Evolutionary conservation across 768 basidiomycete species (phyloP).

Genomic region (Collybiopsis luxurians): DNA sequence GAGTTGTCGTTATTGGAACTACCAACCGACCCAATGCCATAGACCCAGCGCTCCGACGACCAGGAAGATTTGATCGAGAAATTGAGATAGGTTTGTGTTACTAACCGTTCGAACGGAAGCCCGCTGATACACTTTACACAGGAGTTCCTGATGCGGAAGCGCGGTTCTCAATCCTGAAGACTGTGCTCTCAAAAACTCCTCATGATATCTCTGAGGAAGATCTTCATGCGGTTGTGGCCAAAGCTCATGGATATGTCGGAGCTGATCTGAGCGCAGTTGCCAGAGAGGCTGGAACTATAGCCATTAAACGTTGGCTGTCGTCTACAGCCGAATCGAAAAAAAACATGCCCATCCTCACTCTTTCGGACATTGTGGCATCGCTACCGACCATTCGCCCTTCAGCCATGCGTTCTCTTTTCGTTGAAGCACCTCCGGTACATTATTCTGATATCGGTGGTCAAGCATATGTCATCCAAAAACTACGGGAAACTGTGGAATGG

Average conservation of each 20-base stretch:
- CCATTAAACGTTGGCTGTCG: slow-evolving; percentile 51
- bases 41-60: slow-evolving; percentile 86
- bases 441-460: slow-evolving; percentile 94
- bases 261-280: slow-evolving; percentile 92
- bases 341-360: slow-evolving; percentile 42
- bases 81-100: slow-evolving; percentile 18
- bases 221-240: slow-evolving; percentile 64
- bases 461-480: slow-evolving; percentile 71
- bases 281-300: slow-evolving; percentile 75
- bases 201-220: slow-evolving; percentile 61
- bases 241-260: slow-evolving; percentile 95
- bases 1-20: slow-evolving; percentile 94
- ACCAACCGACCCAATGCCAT: slow-evolving; percentile 96
- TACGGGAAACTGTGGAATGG: slow-evolving; percentile 95
- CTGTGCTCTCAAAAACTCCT: slow-evolving; percentile 79
- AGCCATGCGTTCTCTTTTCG: slow-evolving; percentile 89
- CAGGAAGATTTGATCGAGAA: slow-evolving; percentile 83
- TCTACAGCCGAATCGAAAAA: slow-evolving; percentile 16
- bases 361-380: slow-evolving; percentile 64
- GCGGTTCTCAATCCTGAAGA: slow-evolving; percentile 81
- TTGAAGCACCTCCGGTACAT: slow-evolving; percentile 78
- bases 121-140: slow-evolving; percentile 23
- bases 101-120: background rate
- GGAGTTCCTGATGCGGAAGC: slow-evolving; percentile 89
- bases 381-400: slow-evolving; percentile 85